These are phyloP conservation scores for Emericellopsis cladophorae DNA, from an alignment of 2,329 filamentous ascomycete species.

Conservation along the genomic window DNA sequence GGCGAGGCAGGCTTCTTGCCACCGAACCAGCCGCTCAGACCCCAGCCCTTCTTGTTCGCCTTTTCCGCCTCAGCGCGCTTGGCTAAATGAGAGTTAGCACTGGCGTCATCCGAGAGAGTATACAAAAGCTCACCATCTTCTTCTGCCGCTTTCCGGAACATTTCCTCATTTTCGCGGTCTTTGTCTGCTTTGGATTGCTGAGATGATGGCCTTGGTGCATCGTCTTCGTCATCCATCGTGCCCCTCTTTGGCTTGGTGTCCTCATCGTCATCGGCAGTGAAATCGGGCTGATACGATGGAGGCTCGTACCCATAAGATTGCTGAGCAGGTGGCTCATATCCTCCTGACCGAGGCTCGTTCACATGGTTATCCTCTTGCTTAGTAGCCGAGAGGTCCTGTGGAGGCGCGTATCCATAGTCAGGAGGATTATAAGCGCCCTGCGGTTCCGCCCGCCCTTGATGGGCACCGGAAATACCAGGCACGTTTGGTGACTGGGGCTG, in stretches of 20 bases:
- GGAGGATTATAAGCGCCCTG: slow-evolving; percentile 26
- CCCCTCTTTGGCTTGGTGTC: slow-evolving; percentile 54
- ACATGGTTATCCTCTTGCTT: slow-evolving; percentile 5
- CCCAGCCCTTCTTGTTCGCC: slow-evolving; percentile 56
- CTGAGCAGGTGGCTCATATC: slow-evolving; percentile 51
- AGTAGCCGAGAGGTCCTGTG: slow-evolving; percentile 14
- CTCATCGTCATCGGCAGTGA: slow-evolving; percentile 26
- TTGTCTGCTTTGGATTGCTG: slow-evolving; percentile 53
- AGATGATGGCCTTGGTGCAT: slow-evolving; percentile 36
- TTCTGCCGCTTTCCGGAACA: slow-evolving; percentile 74
- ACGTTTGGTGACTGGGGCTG: slow-evolving; percentile 12
- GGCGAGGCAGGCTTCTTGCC: slow-evolving; percentile 43
- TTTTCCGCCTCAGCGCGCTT: slow-evolving; percentile 43
- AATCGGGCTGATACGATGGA: slow-evolving; percentile 41
- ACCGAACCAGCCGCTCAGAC: slow-evolving; percentile 75
- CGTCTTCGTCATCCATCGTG: slow-evolving; percentile 72
- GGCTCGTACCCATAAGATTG: slow-evolving; percentile 47
- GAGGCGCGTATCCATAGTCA: slow-evolving; percentile 39
- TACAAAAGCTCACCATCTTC: slow-evolving; percentile 44
- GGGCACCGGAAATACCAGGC: background rate
- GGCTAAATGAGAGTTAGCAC: slow-evolving; percentile 25
- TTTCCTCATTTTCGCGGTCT: slow-evolving; percentile 71
- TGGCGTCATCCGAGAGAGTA: background rate
- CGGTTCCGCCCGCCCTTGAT: no score
- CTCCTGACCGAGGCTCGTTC: slow-evolving; percentile 20